Percentiles rank a stretch among this genome's conserved stretches.
phyloP scores from a whole-genome alignment of 352 stramenopile genomes.

The Pythium monospermum region DNA sequence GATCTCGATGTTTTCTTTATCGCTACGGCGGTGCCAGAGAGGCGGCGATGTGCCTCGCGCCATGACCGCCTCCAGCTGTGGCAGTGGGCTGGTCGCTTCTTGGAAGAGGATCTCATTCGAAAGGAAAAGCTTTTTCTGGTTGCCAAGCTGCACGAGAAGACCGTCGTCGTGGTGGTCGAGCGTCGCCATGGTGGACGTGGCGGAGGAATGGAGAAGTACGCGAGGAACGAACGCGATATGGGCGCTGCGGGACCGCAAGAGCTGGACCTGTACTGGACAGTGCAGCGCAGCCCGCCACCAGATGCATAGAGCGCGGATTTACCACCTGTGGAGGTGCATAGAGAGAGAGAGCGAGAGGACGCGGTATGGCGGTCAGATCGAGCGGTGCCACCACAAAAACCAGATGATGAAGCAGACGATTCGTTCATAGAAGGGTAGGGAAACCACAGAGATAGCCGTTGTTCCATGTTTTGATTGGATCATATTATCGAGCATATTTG shows the following conservation, averaged over 20 bases:
- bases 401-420: neutral
- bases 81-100: constrained; percentile 16
- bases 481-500: neutral
- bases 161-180: constrained; percentile 13
- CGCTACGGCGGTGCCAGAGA: constrained; percentile 20
- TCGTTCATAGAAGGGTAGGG: neutral
- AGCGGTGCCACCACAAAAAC: neutral
- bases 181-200: neutral
- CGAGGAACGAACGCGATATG: too few species aligned
- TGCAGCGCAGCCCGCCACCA: too few species aligned
- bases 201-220: too few species aligned
- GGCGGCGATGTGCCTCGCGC: constrained; percentile 11
- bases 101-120: constrained; percentile 30
- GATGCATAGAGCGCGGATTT: too few species aligned
- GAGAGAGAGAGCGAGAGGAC: neutral
- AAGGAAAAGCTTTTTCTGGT: constrained; percentile 33
- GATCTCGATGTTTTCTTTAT: constrained; percentile 20
- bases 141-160: constrained; percentile 30
- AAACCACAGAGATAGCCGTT: too few species aligned
- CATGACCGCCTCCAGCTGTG: constrained; percentile 13
- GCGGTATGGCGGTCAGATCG: neutral
- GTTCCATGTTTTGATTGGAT: too few species aligned
- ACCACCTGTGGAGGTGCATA: neutral
- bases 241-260: too few species aligned
- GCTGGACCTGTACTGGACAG: too few species aligned